Evolutionary conservation across 768 basidiomycete genomes (phyloP).

Genomic region (Boletus sensibilis): DNA sequence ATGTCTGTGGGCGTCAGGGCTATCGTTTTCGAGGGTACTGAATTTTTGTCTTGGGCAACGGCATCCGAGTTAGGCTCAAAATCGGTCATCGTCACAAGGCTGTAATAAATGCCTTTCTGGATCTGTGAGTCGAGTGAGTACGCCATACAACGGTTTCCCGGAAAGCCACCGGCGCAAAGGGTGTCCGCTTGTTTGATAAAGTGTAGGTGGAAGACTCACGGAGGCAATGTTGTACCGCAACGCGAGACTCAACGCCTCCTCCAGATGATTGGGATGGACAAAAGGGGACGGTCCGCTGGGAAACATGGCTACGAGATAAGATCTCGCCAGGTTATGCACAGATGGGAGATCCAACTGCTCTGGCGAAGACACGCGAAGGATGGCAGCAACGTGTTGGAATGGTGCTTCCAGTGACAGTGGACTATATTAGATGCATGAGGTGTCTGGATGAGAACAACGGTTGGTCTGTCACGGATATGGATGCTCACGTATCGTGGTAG

Average conservation of each 20-base stretch:
- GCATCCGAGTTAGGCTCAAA: constrained; percentile 44
- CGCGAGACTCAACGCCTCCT: constrained; percentile 55
- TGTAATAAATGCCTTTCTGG: constrained; percentile 64
- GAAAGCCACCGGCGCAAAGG: neutral
- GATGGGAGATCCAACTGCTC: constrained; percentile 55
- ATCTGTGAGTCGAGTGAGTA: constrained; percentile 37
- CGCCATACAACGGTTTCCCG: neutral
- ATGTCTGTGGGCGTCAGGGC: constrained; percentile 34
- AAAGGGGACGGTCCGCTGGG: constrained; percentile 48
- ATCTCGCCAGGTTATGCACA: constrained; percentile 46
- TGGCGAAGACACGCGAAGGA: constrained; percentile 58
- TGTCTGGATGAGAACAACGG: neutral
- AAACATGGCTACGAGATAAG: constrained; percentile 46
- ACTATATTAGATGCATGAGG: constrained; percentile 37
- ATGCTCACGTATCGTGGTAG: constrained; percentile 66
- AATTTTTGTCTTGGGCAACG: neutral
- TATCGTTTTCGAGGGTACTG: neutral
- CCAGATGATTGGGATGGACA: constrained; percentile 42
- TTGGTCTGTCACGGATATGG: neutral
- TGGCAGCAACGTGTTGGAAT: constrained; percentile 48
- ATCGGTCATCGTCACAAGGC: constrained; percentile 56
- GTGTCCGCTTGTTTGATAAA: neutral
- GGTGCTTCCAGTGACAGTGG: constrained; percentile 44
- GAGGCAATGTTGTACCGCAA: constrained; percentile 44
- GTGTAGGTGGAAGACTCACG: constrained; percentile 38